Evolutionary conservation across 495 filamentous ascomycete species (phyloP), one percentile per base, ranked within the genome.

Genomic region (Neurospora tetrasperma): DNA sequence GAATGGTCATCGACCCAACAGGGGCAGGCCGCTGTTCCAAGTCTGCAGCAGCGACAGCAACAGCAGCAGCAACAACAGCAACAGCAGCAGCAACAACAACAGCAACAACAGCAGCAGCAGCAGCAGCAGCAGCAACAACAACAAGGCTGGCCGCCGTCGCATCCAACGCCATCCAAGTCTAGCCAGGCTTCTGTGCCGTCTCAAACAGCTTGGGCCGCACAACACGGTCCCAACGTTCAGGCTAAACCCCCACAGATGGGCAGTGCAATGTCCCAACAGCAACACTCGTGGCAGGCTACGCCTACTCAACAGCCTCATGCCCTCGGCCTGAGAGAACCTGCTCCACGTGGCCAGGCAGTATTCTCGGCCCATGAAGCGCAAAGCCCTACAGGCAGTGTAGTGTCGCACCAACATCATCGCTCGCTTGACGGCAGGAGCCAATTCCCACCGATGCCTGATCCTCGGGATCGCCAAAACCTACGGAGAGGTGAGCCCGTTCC

Each of bases 181-280:
- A 76, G 77, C 27, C 82, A 84, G 72, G 78, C 80, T 4, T 79
- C 79, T 23, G 74, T 76, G 31, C 79, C 81, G 10, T 71, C 79
- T 8, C 80, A 81, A 42, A 80, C 84, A 4, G 80, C 83, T 14
- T 86, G 85, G 85, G 84, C 76, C 8, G 78, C 79, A 10, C 83
- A 85, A 69, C 83, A 84, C 54, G 82, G 79, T 18, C 54, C 54
- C 54, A 66, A 66, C 18, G 78, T 76, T 27, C 77, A 80, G 59
- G 73, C 80, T 16, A 86, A 85, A 72, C 80, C 82, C 6, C 75
- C 76, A 31, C 54, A 66, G 2, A 78, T 83, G 41, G 80, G 73
- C 38, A 81, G 75, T 54, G 81, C 83, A 9, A 78, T 82, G 27
- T 76, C 81, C 14, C 77, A 81, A 16, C 79, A 78, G 14, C 82